Percentiles rank a stretch among this genome's conserved stretches.
These are phyloP conservation scores for Pseudogymnoascus sp. DNA, from an alignment of 2,329 filamentous ascomycete species.

Conservation along the genomic window DNA sequence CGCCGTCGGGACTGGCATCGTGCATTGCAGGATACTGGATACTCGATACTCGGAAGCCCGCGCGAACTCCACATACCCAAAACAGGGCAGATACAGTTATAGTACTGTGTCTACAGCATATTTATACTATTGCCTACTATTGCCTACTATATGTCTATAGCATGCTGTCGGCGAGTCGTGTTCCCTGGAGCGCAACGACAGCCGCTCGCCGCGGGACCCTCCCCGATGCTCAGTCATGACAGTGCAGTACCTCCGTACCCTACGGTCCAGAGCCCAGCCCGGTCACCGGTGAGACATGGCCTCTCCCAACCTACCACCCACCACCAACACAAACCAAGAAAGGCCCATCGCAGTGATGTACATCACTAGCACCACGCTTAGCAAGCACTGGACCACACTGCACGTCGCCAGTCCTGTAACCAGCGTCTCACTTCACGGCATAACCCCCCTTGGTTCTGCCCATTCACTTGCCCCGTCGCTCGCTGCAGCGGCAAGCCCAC, in stretches of 20 bases:
- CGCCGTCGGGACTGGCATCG: neutral
- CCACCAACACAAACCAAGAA: neutral
- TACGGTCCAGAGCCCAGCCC: neutral
- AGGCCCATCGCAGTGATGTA: neutral
- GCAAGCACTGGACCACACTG: neutral
- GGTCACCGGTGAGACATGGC: neutral
- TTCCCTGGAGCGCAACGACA: constrained; percentile 1
- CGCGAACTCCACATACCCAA: neutral
- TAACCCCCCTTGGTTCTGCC: neutral
- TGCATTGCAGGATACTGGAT: neutral
- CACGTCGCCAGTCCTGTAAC: neutral
- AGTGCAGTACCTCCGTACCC: neutral
- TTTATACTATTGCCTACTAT: neutral
- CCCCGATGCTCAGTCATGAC: neutral
- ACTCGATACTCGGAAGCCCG: neutral
- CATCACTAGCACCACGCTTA: neutral
- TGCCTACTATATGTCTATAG: neutral
- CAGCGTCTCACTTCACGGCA: neutral
- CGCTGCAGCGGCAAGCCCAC: neutral
- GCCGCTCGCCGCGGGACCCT: neutral
- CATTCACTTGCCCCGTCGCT: neutral
- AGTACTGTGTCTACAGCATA: neutral
- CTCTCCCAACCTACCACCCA: neutral
- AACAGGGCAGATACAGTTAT: neutral
- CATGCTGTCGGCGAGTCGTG: neutral